These are phyloP conservation scores for Backusella circina DNA, from an alignment of 192 early-diverging fungal species.

Conservation along the genomic window DNA sequence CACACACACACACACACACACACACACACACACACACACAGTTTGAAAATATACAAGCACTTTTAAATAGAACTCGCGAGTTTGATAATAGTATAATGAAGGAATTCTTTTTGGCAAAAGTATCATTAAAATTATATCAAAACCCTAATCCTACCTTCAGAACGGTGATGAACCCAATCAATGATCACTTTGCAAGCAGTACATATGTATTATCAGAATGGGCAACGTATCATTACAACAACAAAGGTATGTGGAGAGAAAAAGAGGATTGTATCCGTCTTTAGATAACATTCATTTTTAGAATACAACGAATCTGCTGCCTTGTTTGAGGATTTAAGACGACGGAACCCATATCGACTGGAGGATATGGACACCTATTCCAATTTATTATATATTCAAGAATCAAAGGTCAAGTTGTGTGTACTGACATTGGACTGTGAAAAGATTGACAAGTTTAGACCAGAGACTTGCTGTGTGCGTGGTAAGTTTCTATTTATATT, in stretches of 20 bases:
- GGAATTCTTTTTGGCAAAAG: conserved; percentile 51
- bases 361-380: conserved; percentile 86
- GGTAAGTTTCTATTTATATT: conserved; percentile 29
- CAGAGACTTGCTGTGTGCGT: conserved; percentile 83
- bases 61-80: neutral
- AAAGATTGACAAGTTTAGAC: conserved; percentile 71
- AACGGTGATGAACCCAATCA: conserved; percentile 35
- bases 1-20: no score
- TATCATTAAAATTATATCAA: conserved; percentile 47
- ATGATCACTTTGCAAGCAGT: conserved; percentile 55
- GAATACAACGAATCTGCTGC: conserved; percentile 70
- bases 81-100: conserved; percentile 31
- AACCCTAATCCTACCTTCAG: conserved; percentile 30
- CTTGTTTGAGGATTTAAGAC: conserved; percentile 67
- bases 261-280: neutral
- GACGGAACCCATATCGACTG: conserved; percentile 71
- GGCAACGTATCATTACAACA: conserved; percentile 60
- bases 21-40: no score
- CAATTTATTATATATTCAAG: conserved; percentile 80
- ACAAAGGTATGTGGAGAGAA: conserved; percentile 22
- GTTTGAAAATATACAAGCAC: conserved; percentile 22
- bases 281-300: conserved; percentile 14
- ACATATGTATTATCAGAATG: conserved; percentile 60
- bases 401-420: conserved; percentile 67
- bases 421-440: conserved; percentile 73